phyloP scores from a whole-genome alignment of 2,329 filamentous ascomycete species.

The Chalara sp. region DNA sequence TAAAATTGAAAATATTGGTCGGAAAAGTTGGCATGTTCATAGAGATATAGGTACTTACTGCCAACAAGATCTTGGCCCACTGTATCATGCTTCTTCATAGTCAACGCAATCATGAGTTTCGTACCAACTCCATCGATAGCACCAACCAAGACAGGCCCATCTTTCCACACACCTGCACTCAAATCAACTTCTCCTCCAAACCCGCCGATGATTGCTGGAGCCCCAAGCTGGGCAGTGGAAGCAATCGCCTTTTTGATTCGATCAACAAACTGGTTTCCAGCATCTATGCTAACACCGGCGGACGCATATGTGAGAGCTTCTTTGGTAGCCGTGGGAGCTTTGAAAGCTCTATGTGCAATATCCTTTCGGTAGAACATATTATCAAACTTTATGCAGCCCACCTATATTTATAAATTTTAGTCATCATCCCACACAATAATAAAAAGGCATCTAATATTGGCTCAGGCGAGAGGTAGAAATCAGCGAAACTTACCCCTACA shows the following conservation, averaged over 20 bases:
- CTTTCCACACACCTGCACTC: conserved; percentile 63
- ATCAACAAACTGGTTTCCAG: conserved; percentile 86
- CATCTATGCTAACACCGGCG: conserved; percentile 90
- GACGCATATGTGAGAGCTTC: conserved; percentile 79
- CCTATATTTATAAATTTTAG: too few species aligned
- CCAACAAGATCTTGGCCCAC: conserved; percentile 96
- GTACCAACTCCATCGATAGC: conserved; percentile 96
- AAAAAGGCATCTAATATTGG: too few species aligned
- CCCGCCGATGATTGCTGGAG: conserved; percentile 60
- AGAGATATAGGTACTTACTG: conserved; percentile 33
- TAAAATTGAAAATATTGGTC: conserved; percentile 37
- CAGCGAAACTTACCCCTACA: conserved; percentile 54
- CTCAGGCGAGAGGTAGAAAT: too few species aligned
- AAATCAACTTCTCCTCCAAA: conserved; percentile 88
- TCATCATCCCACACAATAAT: too few species aligned
- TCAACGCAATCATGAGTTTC: conserved; percentile 92
- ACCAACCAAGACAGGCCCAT: conserved; percentile 77
- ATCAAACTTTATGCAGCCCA: conserved; percentile 59
- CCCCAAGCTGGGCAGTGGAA: conserved; percentile 72
- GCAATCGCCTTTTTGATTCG: conserved; percentile 87
- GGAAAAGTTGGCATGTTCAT: background rate
- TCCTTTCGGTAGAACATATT: conserved; percentile 64
- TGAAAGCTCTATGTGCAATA: conserved; percentile 73
- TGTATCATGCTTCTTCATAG: conserved; percentile 82
- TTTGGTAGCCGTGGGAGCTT: conserved; percentile 30